Evolutionary conservation across 202 grass and related monocot genomes (phyloP).

Genomic region (Carex sylvatica): DNA sequence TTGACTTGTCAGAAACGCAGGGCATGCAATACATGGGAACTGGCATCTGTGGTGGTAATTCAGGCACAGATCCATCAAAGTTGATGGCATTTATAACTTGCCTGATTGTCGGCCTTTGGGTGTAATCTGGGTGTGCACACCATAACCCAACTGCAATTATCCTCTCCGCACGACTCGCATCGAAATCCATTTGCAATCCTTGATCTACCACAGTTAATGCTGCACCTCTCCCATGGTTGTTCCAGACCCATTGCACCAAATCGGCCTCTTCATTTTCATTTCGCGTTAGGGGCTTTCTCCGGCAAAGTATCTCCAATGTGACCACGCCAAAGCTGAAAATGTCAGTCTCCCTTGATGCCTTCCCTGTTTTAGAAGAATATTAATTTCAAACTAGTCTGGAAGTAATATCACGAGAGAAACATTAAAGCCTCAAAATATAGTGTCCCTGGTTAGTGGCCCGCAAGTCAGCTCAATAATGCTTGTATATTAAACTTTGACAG

Average conservation of each 20-base stretch:
- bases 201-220: slow-evolving; percentile 3
- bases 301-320: slow-evolving; percentile 21
- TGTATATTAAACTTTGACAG: background rate
- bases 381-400: background rate
- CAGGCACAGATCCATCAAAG: slow-evolving; percentile 1
- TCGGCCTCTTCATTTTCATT: background rate
- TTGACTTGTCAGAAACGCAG: background rate
- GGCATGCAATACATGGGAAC: slow-evolving; percentile 17
- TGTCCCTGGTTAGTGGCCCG: background rate
- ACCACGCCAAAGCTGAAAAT: slow-evolving; percentile 29
- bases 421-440: background rate
- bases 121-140: slow-evolving; percentile 30
- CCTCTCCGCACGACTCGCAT: background rate
- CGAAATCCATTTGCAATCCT: slow-evolving; percentile 31
- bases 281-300: slow-evolving; percentile 16
- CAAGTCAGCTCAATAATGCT: background rate
- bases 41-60: slow-evolving; percentile 21
- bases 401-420: background rate
- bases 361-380: slow-evolving; percentile 16
- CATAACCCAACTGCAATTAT: slow-evolving; percentile 26
- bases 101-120: slow-evolving; percentile 24
- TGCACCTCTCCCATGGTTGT: slow-evolving; percentile 15
- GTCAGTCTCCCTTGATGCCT: slow-evolving; percentile 22
- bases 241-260: slow-evolving; percentile 30
- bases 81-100: slow-evolving; percentile 27